phyloP scores from a whole-genome alignment of 1,139 yeast genomes.

The Scheffersomyces parashehatae region DNA sequence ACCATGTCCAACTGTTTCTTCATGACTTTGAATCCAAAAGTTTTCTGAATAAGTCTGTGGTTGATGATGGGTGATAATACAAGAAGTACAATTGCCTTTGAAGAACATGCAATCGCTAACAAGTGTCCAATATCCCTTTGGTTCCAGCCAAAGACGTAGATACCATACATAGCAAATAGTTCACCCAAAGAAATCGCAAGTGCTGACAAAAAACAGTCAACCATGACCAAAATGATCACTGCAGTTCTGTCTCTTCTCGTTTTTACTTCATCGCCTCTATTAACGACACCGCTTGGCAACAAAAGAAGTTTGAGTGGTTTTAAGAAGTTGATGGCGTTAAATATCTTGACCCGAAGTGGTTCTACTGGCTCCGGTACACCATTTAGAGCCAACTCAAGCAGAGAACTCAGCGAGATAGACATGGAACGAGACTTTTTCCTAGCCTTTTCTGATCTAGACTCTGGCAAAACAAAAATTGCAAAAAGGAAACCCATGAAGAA shows the following conservation, averaged over 20 bases:
- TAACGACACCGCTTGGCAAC: slow-evolving; percentile 40
- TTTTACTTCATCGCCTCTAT: slow-evolving; percentile 6
- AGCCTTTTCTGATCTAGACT: slow-evolving; percentile 42
- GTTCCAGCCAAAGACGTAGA: slow-evolving; percentile 59
- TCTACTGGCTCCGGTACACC: neutral
- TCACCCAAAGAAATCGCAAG: slow-evolving; percentile 38
- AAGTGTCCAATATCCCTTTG: slow-evolving; percentile 60
- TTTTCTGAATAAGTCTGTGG: slow-evolving; percentile 26
- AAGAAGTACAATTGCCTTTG: slow-evolving; percentile 36
- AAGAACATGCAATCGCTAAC: slow-evolving; percentile 54
- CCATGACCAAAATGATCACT: slow-evolving; percentile 45
- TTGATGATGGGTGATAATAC: slow-evolving; percentile 36
- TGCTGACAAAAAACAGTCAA: slow-evolving; percentile 47
- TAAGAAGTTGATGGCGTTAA: slow-evolving; percentile 24
- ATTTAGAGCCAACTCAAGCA: neutral
- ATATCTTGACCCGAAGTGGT: neutral
- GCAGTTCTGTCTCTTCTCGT: slow-evolving; percentile 24
- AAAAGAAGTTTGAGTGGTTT: slow-evolving; percentile 48
- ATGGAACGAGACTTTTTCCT: slow-evolving; percentile 49
- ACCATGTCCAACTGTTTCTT: slow-evolving; percentile 50
- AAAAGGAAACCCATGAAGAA: slow-evolving; percentile 29
- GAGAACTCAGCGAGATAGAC: slow-evolving; percentile 16
- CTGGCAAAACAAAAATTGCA: slow-evolving; percentile 48
- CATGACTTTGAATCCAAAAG: slow-evolving; percentile 33
- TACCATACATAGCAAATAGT: slow-evolving; percentile 56